Evolutionary conservation across 2,329 filamentous ascomycete genomes (phyloP), one percentile per base, ranked within the genome.

Genomic region (Clarireedia hainanense): DNA sequence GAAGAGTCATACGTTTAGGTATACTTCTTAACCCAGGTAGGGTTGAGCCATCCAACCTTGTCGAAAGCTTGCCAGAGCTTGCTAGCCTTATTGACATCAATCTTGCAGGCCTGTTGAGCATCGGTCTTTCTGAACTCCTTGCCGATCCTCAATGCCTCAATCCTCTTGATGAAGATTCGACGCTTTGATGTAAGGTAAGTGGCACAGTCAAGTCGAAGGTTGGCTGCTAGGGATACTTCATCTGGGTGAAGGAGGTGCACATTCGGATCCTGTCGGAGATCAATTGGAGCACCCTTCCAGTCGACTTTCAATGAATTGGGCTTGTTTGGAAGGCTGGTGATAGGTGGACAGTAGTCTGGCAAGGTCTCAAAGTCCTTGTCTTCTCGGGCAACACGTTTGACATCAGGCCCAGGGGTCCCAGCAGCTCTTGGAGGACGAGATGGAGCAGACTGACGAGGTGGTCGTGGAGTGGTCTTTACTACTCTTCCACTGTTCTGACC

Each of bases 21-120:
- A 46, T 61, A 61, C 39, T 64, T 57, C 52, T 54, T 36, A 39
- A 68, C 61, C 61, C 62, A 64, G n/a, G 58, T 50, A 10, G 58
- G 48, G 26, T 68, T 56, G 10, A 96, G 83, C 89, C 91, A 95
- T 63, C 87, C 88, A 39, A 94, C 88, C 64, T 84, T 86, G 50
- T 96, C 88, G 68, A 89, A 97, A 5, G 90, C 90, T 39, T 84
- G 85, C 88, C 90, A 96, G 47, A 97, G 77, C 71, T 92, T 92
- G 62, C 89, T 95, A 3, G 91, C 90, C 76, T 96, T 97, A 77
- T 96, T 96, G 70, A 97, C 92, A 66, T 97, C 92, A 61, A 96
- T 96, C 76, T 95, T 95, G 79, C 90, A 95, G n/a, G 89, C 90
- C 70, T 95, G 89, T 71, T 97, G 92, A 5, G 91, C 90, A 69